Evolutionary conservation across 1,284 basidiomycete genomes (phyloP), one percentile per base, ranked within the genome.

Genomic region (Schizophyllum commune): DNA sequence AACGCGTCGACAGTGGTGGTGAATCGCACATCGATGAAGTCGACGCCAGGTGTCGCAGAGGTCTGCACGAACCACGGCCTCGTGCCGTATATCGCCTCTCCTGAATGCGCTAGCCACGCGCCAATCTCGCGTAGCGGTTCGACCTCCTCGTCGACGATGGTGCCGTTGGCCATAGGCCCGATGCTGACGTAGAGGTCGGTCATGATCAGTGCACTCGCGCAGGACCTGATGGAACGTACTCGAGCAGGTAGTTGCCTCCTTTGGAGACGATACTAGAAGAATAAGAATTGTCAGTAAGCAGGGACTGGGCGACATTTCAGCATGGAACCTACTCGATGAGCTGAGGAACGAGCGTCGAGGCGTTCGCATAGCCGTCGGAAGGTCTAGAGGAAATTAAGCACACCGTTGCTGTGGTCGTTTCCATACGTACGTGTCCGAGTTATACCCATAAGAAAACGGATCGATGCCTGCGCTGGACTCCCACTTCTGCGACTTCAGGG

Each of bases 381-480:
- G 39, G 39, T 17, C 39, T 47, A 47, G 39, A 13, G 39, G 9
- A 47, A 47, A 8, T 47, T 11, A 3, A 11, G 39, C 39, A 17
- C 4, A 47, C 9, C 9, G 39, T 47, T 8, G 17, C 39, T 17
- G 9, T 47, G 27, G 5, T 27, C 2, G 39, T 8, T 2, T 3
- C 13, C 39, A 11, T 47, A 47, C 39, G 13, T 17, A 47, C 39
- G 39, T 47, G 17, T 47, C 39, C 17, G 39, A 47, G 65, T 82
- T 80, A 32, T 77, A 69, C 0, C 79, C 76, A 65, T 78, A 82
- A 59, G 77, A 80, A 58, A 68, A 73, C 0, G 81, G 80, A 60
- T 81, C 78, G 72, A 81, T 75, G 20, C 82, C 82, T 62, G 80
- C 82, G 53, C 71, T 83, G n/a, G 77, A 83, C 68, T 86, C 84